Evolutionary conservation across 2,329 filamentous ascomycete species (phyloP).

Genomic region (Colletotrichum navitas): DNA sequence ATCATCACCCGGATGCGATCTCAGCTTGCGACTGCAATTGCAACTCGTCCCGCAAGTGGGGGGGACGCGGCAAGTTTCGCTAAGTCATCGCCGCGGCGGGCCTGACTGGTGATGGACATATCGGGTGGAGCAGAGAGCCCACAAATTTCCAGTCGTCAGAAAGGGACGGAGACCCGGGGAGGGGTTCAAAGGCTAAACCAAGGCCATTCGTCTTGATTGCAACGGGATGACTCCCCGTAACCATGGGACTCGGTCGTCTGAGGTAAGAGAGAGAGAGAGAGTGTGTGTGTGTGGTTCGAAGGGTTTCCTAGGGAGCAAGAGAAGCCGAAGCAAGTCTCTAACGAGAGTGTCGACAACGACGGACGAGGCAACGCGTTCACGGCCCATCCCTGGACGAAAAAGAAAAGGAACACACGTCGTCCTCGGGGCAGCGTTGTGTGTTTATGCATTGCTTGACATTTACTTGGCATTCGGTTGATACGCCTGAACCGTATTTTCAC

Average conservation of each 20-base stretch:
- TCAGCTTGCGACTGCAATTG: slow-evolving; percentile 23
- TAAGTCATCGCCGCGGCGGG: slow-evolving; percentile 2
- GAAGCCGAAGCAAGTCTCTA: slow-evolving; percentile 56
- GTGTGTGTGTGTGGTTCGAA: background rate
- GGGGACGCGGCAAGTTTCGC: background rate
- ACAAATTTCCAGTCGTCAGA: background rate
- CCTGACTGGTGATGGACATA: background rate
- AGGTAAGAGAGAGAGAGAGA: background rate
- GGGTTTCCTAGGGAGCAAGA: slow-evolving; percentile 47
- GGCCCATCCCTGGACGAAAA: slow-evolving; percentile 12
- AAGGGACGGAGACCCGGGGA: background rate
- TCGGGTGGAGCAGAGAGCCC: slow-evolving; percentile 13
- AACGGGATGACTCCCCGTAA: background rate
- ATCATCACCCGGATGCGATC: slow-evolving; percentile 29
- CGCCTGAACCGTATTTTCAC: background rate
- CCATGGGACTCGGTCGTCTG: background rate
- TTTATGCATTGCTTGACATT: background rate
- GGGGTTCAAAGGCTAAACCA: background rate
- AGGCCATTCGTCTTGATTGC: background rate
- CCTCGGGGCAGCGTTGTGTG: background rate
- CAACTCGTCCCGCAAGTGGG: slow-evolving; percentile 16
- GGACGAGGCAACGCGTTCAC: background rate
- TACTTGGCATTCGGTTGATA: too few species aligned
- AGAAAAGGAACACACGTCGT: background rate
- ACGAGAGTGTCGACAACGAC: slow-evolving; percentile 45